Conservation (phyloP, 352 stramenopile genomes). For the Pythium aristosporum region DNA sequence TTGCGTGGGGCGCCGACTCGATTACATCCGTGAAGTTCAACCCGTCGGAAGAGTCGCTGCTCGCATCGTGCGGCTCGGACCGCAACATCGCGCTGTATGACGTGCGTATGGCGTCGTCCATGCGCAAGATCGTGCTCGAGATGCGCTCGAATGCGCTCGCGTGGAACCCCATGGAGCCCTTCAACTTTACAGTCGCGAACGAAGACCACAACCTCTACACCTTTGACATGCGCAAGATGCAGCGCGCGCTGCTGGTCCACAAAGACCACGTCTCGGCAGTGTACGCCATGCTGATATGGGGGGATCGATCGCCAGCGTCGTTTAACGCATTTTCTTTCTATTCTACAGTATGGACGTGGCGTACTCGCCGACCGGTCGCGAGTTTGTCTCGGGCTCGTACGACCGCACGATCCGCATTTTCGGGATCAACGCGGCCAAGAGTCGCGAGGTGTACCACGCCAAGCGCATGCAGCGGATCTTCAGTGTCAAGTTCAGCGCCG, state of each 20-base stretch:
- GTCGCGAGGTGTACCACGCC: constrained; percentile 95
- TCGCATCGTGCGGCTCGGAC: constrained; percentile 96
- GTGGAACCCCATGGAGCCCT: constrained; percentile 99
- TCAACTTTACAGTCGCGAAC: constrained; percentile 99
- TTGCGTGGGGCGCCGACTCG: constrained; percentile 94
- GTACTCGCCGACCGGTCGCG: constrained; percentile 96
- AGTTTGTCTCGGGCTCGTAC: constrained; percentile 98
- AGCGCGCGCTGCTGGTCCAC: constrained; percentile 93
- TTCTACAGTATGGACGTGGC: constrained; percentile 91
- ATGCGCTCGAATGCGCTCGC: constrained; percentile 98
- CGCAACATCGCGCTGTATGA: constrained; percentile 93
- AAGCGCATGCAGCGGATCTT: constrained; percentile 98
- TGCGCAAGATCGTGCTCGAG: constrained; percentile 96
- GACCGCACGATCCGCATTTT: constrained; percentile 99
- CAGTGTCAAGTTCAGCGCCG: constrained; percentile 85
- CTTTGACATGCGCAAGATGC: constrained; percentile 99
- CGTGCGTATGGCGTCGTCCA: constrained; percentile 84
- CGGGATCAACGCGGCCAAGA: constrained; percentile 79
- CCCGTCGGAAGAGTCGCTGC: constrained; percentile 93
- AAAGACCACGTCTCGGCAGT: constrained; percentile 98
- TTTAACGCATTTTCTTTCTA: background rate
- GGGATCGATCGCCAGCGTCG: background rate
- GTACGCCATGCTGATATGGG: constrained; percentile 37
- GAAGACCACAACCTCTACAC: constrained; percentile 99
- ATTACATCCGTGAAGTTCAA: constrained; percentile 95